A percentile compares a stretch with the other conserved stretches of the same genome.
These are phyloP conservation scores for Clitoria ternatea DNA, from an alignment of 306 rosid species.

Conservation along the genomic window DNA sequence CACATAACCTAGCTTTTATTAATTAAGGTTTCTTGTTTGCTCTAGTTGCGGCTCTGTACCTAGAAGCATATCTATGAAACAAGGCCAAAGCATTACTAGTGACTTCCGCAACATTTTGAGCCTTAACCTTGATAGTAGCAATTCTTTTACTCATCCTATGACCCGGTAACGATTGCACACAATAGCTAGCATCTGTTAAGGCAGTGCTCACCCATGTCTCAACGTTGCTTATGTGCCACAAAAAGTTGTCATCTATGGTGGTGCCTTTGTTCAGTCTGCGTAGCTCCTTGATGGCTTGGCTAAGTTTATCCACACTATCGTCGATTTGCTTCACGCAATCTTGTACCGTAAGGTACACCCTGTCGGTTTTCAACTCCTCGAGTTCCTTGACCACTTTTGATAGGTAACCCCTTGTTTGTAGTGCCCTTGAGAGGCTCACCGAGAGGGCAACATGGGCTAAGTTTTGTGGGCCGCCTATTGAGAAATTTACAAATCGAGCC, in stretches of 20 bases:
- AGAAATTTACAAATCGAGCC: conserved; percentile 18
- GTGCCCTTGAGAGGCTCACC: conserved; percentile 44
- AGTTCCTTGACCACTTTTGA: conserved; percentile 32
- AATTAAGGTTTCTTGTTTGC: conserved; percentile 18
- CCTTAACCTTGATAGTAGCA: conserved; percentile 54
- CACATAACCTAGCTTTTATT: too few relatives aligned
- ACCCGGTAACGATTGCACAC: conserved; percentile 45
- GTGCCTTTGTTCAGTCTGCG: conserved; percentile 13
- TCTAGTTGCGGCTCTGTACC: conserved; percentile 27
- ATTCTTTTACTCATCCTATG: conserved; percentile 47
- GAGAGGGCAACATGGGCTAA: conserved; percentile 46
- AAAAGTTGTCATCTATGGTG: conserved; percentile 17
- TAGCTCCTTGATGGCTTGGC: conserved; percentile 47
- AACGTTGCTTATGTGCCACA: conserved; percentile 60
- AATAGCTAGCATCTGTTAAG: conserved; percentile 49
- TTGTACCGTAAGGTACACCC: conserved; percentile 35
- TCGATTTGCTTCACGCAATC: conserved; percentile 48
- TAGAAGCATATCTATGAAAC: conserved; percentile 49
- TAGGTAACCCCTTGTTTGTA: conserved; percentile 37
- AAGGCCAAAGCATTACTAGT: conserved; percentile 52
- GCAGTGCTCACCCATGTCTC: conserved; percentile 66
- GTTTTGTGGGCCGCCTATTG: conserved; percentile 34
- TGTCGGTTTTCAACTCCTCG: background rate
- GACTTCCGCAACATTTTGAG: conserved; percentile 51
- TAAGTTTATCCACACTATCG: conserved; percentile 51